Evolutionary conservation across 208 protist species (phyloP).

Genomic region (Zelonia costaricensis): DNA sequence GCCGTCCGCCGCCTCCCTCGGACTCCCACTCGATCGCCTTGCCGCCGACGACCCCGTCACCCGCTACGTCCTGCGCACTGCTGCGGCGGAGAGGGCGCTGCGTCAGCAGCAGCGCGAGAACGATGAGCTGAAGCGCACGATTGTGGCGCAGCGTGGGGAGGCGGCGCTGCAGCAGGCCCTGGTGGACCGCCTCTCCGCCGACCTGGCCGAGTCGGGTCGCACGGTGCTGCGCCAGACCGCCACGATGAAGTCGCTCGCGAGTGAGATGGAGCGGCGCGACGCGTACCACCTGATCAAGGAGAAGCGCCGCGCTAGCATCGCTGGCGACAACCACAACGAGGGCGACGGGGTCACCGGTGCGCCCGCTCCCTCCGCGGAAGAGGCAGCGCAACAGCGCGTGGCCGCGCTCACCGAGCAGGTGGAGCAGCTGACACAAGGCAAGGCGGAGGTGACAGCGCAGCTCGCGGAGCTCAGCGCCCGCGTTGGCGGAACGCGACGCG

Average conservation of each 20-base stretch:
- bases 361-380: neutral
- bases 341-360: neutral
- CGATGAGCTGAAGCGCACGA: constrained; percentile 40
- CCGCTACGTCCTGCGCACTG: constrained; percentile 23
- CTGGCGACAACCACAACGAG: neutral
- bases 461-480: neutral
- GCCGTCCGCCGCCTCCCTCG: constrained; percentile 5
- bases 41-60: constrained; percentile 10
- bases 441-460: constrained; percentile 1
- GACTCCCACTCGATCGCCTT: constrained; percentile 19
- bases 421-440: constrained; percentile 11
- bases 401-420: constrained; percentile 9
- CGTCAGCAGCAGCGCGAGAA: constrained; percentile 48
- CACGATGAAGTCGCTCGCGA: constrained; percentile 42
- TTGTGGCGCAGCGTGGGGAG: constrained; percentile 34
- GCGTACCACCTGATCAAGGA: constrained; percentile 59
- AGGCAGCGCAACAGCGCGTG: neutral
- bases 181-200: constrained; percentile 50
- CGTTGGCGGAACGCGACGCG: neutral
- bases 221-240: constrained; percentile 61
- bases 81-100: constrained; percentile 51
- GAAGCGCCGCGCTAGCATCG: constrained; percentile 15
- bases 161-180: constrained; percentile 30
- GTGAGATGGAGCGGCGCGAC: constrained; percentile 50
- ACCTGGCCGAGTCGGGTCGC: constrained; percentile 53